Percentiles rank a stretch among this genome's conserved stretches.
These are phyloP conservation scores for Ceriops tagal DNA, from an alignment of 345 rosid genomes.

Conservation along the genomic window DNA sequence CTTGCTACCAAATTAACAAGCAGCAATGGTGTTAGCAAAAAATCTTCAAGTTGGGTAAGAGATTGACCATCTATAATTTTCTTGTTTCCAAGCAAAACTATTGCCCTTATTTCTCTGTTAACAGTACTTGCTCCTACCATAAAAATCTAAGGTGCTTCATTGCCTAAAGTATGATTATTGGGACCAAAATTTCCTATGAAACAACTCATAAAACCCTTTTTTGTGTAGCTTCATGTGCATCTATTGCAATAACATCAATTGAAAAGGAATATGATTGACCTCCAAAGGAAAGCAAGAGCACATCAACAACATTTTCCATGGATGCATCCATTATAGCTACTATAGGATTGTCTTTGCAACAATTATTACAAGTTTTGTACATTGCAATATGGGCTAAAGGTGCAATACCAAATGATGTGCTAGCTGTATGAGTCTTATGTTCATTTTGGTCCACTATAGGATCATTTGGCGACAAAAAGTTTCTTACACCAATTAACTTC, in stretches of 20 bases:
- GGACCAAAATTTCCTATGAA: constrained; percentile 39
- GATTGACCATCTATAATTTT: constrained; percentile 5
- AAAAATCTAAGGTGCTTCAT: constrained; percentile 38
- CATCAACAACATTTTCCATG: constrained; percentile 60
- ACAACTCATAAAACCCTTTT: constrained; percentile 33
- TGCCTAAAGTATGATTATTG: constrained; percentile 10
- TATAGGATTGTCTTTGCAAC: constrained; percentile 51
- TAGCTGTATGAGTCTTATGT: constrained; percentile 24
- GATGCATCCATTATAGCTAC: constrained; percentile 61
- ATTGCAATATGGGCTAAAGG: constrained; percentile 56
- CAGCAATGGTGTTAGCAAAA: neutral
- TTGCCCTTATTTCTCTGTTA: constrained; percentile 26
- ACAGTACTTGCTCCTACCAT: constrained; percentile 36
- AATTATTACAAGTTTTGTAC: constrained; percentile 55
- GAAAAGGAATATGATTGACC: constrained; percentile 20
- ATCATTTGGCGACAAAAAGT: neutral
- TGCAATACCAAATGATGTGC: constrained; percentile 41
- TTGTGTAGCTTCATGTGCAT: constrained; percentile 27
- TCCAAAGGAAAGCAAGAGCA: constrained; percentile 58
- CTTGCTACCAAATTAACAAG: constrained; percentile 13
- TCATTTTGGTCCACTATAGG: constrained; percentile 14
- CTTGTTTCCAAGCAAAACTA: constrained; percentile 33
- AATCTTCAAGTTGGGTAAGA: constrained; percentile 8
- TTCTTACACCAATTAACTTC: constrained; percentile 27
- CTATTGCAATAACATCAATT: constrained; percentile 27